Base-by-base conservation (phyloP, 257 asterid species). In the Echium plantagineum region DNA sequence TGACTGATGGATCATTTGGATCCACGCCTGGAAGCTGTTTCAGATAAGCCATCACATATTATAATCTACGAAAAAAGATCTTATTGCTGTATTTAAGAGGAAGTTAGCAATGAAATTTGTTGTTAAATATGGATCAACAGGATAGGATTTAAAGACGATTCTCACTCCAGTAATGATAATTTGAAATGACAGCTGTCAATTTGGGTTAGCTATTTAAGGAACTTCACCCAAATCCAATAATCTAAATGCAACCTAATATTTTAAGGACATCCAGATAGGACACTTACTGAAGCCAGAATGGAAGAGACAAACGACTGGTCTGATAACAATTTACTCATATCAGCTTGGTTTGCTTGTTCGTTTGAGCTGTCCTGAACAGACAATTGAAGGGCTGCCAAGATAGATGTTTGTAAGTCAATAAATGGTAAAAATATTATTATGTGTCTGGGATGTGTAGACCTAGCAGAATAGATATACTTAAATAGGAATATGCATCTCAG, bases 1-100 rank as follows among this genome's bases (percentile, higher is more conserved):
- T 85, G 72, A 91, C 93, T 5, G 83, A 81, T 52, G 96, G 94
- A 67, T 91, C 96, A 61, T 91, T 88, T 66, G 95, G 94, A 81
- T 91, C 98, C 71, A 91, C 98, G 63, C 98, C 98, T 15, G 98
- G 98, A 66, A 91, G 98, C 98, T 91, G 90, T 69, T 47, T 58
- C 62, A 66, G 69, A 78, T 13, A 28, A 61, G 52, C 5, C 32
- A 61, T 28, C 28, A 61, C 66, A 53, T 26, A 62, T 17, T 17
- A 21, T n/a, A 21, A 58, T 49, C 48, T 6, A 3, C 12, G 21
- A 61, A 42, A 24, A 26, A 1, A 24, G 51, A 19, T 52, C 16
- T 28, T 57, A 4, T 66, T 30, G 20, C 28, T 56, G 35, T 53
- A 51, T 42, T 59, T 21, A 19, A 7, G 9, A 35, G 21, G 46